Evolutionary conservation across 1,284 basidiomycete genomes (phyloP).

Genomic region (Naganishia sp.): DNA sequence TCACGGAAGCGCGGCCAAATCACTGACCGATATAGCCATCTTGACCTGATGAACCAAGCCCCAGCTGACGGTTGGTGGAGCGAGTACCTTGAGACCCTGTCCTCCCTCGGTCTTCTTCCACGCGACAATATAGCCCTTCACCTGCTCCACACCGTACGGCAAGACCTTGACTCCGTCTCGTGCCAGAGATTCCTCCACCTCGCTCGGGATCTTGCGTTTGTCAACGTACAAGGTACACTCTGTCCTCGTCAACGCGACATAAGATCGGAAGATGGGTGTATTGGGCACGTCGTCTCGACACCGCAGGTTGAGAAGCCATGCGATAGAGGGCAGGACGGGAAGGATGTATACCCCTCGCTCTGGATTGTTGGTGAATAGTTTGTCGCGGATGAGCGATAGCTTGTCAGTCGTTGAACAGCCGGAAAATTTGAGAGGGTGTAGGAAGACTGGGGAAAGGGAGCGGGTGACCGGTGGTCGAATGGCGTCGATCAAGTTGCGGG

Average conservation of each 20-base stretch:
- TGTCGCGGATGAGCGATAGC: slow-evolving; percentile 40
- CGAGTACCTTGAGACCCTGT: slow-evolving; percentile 55
- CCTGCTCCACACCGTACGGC: slow-evolving; percentile 18
- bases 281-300: slow-evolving; percentile 74
- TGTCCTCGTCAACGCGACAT: slow-evolving; percentile 70
- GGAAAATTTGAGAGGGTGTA: slow-evolving; percentile 72
- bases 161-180: slow-evolving; percentile 31
- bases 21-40: slow-evolving; percentile 37
- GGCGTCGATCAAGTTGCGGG: slow-evolving; percentile 78
- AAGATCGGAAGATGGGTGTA: slow-evolving; percentile 84
- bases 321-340: slow-evolving; percentile 57
- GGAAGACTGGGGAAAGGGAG: slow-evolving; percentile 68
- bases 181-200: slow-evolving; percentile 43
- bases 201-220: slow-evolving; percentile 41
- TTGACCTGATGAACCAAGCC: slow-evolving; percentile 43
- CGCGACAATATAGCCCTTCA: slow-evolving; percentile 23
- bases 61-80: slow-evolving; percentile 47
- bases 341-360: slow-evolving; percentile 51
- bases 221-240: slow-evolving; percentile 48
- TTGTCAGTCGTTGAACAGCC: slow-evolving; percentile 57
- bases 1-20: neutral
- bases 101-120: slow-evolving; percentile 21
- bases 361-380: slow-evolving; percentile 39
- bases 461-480: slow-evolving; percentile 66
- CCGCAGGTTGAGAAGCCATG: slow-evolving; percentile 79